These are phyloP conservation scores for Calvatia gigantea DNA, from an alignment of 768 basidiomycete genomes.

Conservation along the genomic window DNA sequence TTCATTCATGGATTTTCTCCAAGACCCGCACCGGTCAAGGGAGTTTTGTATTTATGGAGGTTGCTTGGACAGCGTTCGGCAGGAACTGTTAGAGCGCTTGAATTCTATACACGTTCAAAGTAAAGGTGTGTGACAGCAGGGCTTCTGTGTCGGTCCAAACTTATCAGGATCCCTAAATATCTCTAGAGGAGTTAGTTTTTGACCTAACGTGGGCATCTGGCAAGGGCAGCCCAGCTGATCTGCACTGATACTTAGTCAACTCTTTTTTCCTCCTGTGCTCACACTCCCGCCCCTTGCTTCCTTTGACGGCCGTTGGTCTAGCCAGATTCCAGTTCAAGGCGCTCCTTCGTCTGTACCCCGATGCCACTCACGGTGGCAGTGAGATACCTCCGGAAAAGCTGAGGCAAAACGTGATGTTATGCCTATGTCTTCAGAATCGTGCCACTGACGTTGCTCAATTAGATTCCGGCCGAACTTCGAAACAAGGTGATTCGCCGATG, in stretches of 20 bases:
- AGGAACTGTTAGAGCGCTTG: not conserved
- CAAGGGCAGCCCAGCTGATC: not conserved
- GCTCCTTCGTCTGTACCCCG: not conserved
- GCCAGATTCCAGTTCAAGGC: not conserved
- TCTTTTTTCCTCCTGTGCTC: not conserved
- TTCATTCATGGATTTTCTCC: constrained; percentile 2
- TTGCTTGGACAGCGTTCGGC: not conserved
- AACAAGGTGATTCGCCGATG: not conserved
- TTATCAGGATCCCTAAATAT: not conserved
- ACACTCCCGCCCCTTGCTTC: not conserved
- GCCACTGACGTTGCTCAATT: not conserved
- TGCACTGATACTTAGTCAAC: not conserved
- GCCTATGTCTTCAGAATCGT: not conserved
- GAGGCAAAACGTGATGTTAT: not conserved
- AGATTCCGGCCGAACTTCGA: not conserved
- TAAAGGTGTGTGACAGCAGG: not conserved
- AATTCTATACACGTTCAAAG: not conserved
- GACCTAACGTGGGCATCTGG: not conserved
- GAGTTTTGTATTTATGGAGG: not conserved
- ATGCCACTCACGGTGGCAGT: not conserved
- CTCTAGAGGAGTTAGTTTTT: not conserved
- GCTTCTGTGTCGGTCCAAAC: not conserved
- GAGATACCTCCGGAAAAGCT: not conserved
- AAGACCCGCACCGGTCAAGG: not conserved
- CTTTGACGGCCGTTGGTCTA: not conserved